Evolutionary conservation across 371 early-diverging fungal genomes (phyloP).

Genomic region (Zopfochytrium polystomum): DNA sequence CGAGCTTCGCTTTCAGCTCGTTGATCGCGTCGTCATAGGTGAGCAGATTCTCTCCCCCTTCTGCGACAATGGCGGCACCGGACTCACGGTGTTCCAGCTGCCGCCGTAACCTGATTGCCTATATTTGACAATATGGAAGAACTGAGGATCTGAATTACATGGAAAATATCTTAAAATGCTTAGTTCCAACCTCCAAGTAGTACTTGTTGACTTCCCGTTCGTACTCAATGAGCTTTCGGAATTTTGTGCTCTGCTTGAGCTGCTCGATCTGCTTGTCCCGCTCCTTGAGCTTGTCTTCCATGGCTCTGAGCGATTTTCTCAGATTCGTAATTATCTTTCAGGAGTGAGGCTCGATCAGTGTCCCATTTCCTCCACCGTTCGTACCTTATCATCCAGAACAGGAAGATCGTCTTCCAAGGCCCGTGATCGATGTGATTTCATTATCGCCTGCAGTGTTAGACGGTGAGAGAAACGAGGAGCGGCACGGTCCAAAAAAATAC

Average conservation of each 20-base stretch:
- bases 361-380: too few species aligned
- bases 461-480: neutral
- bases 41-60: conserved; percentile 16
- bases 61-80: conserved; percentile 18
- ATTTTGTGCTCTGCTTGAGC: conserved; percentile 20
- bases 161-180: neutral
- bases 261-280: conserved; percentile 15
- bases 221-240: conserved; percentile 21
- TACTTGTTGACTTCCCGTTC: conserved; percentile 25
- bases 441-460: conserved; percentile 2
- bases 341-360: too few species aligned
- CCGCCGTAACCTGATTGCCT: conserved; percentile 22
- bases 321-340: conserved; percentile 17
- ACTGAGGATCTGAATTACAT: neutral
- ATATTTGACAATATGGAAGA: neutral
- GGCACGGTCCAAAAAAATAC: neutral
- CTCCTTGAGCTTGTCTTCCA: conserved; percentile 20
- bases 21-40: conserved; percentile 20
- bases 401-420: conserved; percentile 1
- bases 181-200: conserved; percentile 17
- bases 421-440: conserved; percentile 12
- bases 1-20: conserved; percentile 15
- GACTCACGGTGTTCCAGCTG: conserved; percentile 22
- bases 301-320: conserved; percentile 6
- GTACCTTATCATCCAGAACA: conserved; percentile 23